These are phyloP conservation scores for Nicotiana attenuata DNA, from an alignment of 257 asterid species.

Conservation along the genomic window DNA sequence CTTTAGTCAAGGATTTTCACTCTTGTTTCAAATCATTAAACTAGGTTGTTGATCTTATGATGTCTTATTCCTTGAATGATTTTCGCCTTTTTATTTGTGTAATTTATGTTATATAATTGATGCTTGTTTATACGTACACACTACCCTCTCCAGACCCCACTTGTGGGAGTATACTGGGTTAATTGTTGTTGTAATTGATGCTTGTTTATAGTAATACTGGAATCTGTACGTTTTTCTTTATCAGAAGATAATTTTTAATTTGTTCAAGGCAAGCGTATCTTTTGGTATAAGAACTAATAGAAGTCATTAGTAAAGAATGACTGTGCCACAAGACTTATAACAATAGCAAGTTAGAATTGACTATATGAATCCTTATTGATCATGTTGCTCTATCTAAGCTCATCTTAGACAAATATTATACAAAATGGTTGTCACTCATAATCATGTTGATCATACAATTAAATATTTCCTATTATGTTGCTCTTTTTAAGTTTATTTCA, in stretches of 20 bases:
- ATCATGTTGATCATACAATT: no score
- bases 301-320: neutral
- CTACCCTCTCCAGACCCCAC: no score
- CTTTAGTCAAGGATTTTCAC: neutral
- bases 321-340: no score
- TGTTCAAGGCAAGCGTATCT: neutral
- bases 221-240: neutral
- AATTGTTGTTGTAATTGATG: no score
- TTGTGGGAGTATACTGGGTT: no score
- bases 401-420: neutral
- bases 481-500: neutral
- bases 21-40: neutral
- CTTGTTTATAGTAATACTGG: neutral
- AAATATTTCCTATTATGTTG: neutral
- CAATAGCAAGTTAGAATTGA: neutral
- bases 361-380: neutral
- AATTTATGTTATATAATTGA: neutral
- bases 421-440: no score
- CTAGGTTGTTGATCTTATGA: neutral
- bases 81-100: neutral
- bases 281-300: neutral
- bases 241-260: neutral
- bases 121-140: neutral
- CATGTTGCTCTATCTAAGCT: neutral
- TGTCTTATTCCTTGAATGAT: neutral